phyloP scores from a whole-genome alignment of 192 early-diverging fungal species.

The Linnemannia elongata region DNA sequence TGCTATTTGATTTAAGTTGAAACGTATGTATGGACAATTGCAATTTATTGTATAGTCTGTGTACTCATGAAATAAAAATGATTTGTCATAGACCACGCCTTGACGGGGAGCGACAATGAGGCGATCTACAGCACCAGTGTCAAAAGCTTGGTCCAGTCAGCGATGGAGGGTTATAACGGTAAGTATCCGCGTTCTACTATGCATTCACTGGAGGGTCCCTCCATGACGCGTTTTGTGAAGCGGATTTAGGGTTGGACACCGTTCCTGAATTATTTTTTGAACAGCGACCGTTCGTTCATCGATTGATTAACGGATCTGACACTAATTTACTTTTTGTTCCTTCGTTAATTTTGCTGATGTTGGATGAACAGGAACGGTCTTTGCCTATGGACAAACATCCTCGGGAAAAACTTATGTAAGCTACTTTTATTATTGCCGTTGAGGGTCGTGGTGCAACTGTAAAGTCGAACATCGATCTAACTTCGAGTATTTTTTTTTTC shows the following conservation, averaged over 20 bases:
- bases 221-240: conserved; percentile 3
- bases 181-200: background rate
- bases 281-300: background rate
- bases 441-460: background rate
- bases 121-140: conserved; percentile 51
- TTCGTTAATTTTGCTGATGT: background rate
- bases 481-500: background rate
- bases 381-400: conserved; percentile 98
- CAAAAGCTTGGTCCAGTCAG: conserved; percentile 46
- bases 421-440: background rate
- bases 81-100: conserved; percentile 43
- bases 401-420: conserved; percentile 92
- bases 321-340: background rate
- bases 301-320: background rate
- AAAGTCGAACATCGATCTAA: background rate
- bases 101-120: conserved; percentile 61
- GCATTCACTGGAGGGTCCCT: background rate
- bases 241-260: background rate
- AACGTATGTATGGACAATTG: background rate
- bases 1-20: background rate
- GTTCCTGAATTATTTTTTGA: background rate
- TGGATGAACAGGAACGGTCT: conserved; percentile 81
- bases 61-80: background rate
- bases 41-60: background rate
- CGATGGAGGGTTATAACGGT: conserved; percentile 97